Conservation (phyloP, 768 basidiomycete genomes). For the Calocera cornea region DNA sequence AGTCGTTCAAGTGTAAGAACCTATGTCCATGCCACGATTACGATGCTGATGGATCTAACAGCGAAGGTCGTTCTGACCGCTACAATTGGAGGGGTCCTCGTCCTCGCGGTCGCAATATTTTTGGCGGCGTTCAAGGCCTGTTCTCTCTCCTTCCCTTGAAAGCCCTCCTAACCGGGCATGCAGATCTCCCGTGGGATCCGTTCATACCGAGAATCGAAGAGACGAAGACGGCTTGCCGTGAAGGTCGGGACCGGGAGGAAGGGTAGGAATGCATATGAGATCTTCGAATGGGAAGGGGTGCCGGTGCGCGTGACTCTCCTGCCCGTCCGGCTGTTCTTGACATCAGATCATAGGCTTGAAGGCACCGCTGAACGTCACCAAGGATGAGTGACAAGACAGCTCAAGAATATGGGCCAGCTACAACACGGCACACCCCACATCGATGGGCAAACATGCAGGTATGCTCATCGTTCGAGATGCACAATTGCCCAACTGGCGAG, state of each 20-base stretch:
- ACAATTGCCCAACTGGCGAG: too few species aligned
- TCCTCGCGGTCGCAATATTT: neutral
- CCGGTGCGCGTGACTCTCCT: neutral
- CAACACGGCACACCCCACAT: too few species aligned
- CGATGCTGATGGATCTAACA: neutral
- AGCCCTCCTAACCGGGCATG: neutral
- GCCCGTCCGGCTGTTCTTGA: neutral
- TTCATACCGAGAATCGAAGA: neutral
- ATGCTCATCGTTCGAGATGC: too few species aligned
- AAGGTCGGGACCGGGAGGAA: neutral
- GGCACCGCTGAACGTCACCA: neutral
- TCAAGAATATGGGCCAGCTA: too few species aligned
- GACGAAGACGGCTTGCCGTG: neutral
- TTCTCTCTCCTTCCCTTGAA: neutral
- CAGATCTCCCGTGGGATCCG: neutral
- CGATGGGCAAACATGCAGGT: too few species aligned
- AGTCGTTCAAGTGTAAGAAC: neutral
- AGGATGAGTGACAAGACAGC: too few species aligned
- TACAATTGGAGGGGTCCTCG: neutral
- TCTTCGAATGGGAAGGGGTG: conserved; percentile 1
- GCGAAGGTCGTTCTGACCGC: neutral
- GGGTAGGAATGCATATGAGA: conserved; percentile 1
- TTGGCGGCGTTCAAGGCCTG: neutral
- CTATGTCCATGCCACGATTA: neutral
- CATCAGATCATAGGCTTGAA: neutral